Conservation (phyloP, 192 early-diverging fungal genomes). For the Nowakowskiella sp. region DNA sequence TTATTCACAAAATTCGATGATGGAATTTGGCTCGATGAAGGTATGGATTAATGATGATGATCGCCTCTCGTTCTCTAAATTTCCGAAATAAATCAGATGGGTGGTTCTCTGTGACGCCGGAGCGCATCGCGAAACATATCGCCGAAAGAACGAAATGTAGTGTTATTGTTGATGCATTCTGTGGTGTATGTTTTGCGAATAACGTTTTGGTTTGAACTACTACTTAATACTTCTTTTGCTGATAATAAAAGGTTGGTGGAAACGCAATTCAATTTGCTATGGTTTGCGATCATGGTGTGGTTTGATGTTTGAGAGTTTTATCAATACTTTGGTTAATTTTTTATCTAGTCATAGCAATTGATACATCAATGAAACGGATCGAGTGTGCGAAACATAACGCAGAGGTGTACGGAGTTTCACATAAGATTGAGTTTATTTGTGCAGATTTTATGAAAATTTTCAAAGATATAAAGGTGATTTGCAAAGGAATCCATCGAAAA, state of each 20-base stretch:
- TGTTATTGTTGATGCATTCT: slow-evolving; percentile 84
- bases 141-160: slow-evolving; percentile 56
- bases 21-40: slow-evolving; percentile 77
- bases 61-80: not conserved
- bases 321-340: slow-evolving; percentile 17
- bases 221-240: not conserved
- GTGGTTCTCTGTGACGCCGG: slow-evolving; percentile 95
- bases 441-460: slow-evolving; percentile 79
- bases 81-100: slow-evolving; percentile 40
- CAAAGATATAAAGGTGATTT: slow-evolving; percentile 46
- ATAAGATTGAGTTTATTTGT: slow-evolving; percentile 88
- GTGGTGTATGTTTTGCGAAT: slow-evolving; percentile 53
- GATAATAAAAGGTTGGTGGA: slow-evolving; percentile 69
- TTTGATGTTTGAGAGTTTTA: slow-evolving; percentile 8
- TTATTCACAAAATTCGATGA: slow-evolving; percentile 81
- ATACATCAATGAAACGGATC: slow-evolving; percentile 73
- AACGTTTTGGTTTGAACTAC: slow-evolving; percentile 5
- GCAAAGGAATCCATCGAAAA: not conserved
- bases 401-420: slow-evolving; percentile 77
- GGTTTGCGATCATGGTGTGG: slow-evolving; percentile 70
- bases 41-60: slow-evolving; percentile 27
- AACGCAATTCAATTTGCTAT: slow-evolving; percentile 95
- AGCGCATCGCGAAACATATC: slow-evolving; percentile 73
- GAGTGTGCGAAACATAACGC: slow-evolving; percentile 83
- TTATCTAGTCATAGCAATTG: slow-evolving; percentile 76